phyloP scores from a whole-genome alignment of 2,329 filamentous ascomycete species.

The Sclerotinia subarctica region DNA sequence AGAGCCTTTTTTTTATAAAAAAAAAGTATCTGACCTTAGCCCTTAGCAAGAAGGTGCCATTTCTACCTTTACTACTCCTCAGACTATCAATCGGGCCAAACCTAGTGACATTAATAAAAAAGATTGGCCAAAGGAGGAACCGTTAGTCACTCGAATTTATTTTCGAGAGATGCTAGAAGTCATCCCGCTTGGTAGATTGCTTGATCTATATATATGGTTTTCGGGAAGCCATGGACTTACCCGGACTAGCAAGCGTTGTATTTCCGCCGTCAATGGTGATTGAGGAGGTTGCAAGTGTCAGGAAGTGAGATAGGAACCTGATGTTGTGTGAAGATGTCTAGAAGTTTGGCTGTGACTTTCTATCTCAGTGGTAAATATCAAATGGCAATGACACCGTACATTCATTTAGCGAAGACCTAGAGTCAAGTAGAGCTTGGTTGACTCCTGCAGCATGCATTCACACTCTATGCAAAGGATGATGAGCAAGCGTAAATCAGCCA shows the following conservation, averaged over 20 bases:
- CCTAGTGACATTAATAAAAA: neutral
- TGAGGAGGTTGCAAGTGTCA: neutral
- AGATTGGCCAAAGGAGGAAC: too few relatives aligned
- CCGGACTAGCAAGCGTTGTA: neutral
- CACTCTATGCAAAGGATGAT: neutral
- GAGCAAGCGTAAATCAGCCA: neutral
- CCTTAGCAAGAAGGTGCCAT: too few relatives aligned
- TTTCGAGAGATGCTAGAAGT: neutral
- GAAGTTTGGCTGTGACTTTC: neutral
- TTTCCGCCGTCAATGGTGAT: neutral
- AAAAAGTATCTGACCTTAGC: too few relatives aligned
- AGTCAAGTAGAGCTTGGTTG: neutral
- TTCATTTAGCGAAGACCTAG: neutral
- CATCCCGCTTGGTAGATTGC: neutral
- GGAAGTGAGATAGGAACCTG: neutral
- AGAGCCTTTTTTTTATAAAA: too few relatives aligned
- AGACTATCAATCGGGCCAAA: neutral
- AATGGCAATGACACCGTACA: neutral
- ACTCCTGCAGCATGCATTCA: neutral
- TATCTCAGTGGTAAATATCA: neutral
- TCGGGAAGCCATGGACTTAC: neutral
- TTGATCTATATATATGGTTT: neutral
- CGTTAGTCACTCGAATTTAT: too few relatives aligned
- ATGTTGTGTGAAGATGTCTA: neutral
- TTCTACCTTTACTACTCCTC: neutral